Evolutionary conservation across 352 stramenopile genomes (phyloP).

Genomic region (Elongisporangium senticosum): DNA sequence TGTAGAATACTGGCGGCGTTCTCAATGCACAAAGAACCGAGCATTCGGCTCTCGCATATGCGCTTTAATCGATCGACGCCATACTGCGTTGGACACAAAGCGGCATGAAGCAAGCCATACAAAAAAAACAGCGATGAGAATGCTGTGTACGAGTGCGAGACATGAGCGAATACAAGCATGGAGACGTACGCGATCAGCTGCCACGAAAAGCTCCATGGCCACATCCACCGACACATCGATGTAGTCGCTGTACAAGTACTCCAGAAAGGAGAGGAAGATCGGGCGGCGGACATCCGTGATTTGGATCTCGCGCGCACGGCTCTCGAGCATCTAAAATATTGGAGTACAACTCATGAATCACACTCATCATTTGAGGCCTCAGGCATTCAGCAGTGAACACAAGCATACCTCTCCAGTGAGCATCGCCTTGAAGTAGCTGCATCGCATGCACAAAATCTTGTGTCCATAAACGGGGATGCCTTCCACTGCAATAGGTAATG

Average conservation of each 20-base stretch:
- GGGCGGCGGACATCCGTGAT: slow-evolving; percentile 89
- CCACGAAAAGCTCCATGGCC: slow-evolving; percentile 93
- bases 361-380: slow-evolving; percentile 2
- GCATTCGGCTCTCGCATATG: slow-evolving; percentile 96
- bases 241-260: slow-evolving; percentile 96
- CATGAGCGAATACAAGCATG: neutral
- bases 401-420: slow-evolving; percentile 63
- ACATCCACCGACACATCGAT: slow-evolving; percentile 89
- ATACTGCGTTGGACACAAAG: slow-evolving; percentile 36
- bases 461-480: slow-evolving; percentile 82
- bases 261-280: slow-evolving; percentile 93
- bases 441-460: slow-evolving; percentile 92
- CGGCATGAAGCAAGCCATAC: neutral
- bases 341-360: neutral
- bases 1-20: slow-evolving; percentile 96
- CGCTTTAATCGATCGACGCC: slow-evolving; percentile 84
- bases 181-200: slow-evolving; percentile 69
- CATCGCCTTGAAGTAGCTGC: slow-evolving; percentile 92
- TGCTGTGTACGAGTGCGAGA: neutral
- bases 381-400: neutral
- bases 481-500: slow-evolving; percentile 45
- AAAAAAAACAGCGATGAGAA: neutral
- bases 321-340: slow-evolving; percentile 84
- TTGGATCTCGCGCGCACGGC: slow-evolving; percentile 81
- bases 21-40: slow-evolving; percentile 92